These are phyloP conservation scores for Beauveria sp. DNA, from an alignment of 2,329 filamentous ascomycete species.

Conservation along the genomic window DNA sequence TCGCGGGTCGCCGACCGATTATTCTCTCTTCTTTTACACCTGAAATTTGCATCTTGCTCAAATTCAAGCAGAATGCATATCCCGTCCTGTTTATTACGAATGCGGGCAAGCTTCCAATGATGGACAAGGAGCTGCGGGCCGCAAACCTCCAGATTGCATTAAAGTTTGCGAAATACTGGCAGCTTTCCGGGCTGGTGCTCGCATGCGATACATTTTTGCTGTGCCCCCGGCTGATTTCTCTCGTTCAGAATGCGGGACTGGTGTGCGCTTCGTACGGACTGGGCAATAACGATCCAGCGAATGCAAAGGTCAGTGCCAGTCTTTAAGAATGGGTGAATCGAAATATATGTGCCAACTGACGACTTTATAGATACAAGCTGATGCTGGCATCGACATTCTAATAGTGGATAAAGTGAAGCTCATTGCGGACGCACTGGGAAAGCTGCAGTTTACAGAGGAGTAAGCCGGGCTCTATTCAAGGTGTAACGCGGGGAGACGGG, in stretches of 20 bases:
- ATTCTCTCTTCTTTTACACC: conserved; percentile 29
- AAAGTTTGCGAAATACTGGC: conserved; percentile 30
- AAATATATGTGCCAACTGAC: background rate
- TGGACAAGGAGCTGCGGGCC: conserved; percentile 26
- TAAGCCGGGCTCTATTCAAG: background rate
- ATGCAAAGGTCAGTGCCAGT: conserved; percentile 11
- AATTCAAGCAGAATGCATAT: conserved; percentile 24
- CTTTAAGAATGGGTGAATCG: background rate
- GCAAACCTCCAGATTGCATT: conserved; percentile 29
- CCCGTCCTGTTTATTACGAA: conserved; percentile 28
- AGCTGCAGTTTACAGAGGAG: background rate
- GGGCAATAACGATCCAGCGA: conserved; percentile 21
- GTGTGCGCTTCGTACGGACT: conserved; percentile 27
- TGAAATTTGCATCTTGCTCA: conserved; percentile 26
- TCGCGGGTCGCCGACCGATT: conserved; percentile 21
- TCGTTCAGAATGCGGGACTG: conserved; percentile 26
- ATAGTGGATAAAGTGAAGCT: conserved; percentile 14
- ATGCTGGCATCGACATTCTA: conserved; percentile 14
- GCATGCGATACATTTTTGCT: conserved; percentile 27
- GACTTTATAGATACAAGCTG: conserved; percentile 10
- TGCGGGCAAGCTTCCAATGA: conserved; percentile 20
- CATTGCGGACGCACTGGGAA: conserved; percentile 6
- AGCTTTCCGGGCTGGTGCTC: conserved; percentile 28
- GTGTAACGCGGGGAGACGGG: no score
- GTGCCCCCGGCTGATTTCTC: conserved; percentile 27